A percentile compares a stretch with the other conserved stretches of the same genome.
These are phyloP conservation scores for Stephania japonica DNA, from an alignment of 164 flowering plant genomes.

Conservation along the genomic window DNA sequence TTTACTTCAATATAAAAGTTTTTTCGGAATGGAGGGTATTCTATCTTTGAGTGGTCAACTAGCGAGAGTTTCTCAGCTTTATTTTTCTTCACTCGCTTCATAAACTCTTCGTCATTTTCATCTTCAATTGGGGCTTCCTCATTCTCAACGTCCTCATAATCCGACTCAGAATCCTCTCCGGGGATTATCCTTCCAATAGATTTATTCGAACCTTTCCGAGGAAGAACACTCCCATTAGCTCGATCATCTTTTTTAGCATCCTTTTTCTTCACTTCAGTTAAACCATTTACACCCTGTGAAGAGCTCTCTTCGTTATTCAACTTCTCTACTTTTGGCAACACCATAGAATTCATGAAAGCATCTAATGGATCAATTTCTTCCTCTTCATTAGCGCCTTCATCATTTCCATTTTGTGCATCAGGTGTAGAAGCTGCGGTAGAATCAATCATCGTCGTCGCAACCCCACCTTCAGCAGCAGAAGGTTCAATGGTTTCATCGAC, in stretches of 20 bases:
- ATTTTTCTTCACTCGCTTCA: conserved; percentile 94
- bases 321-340: conserved; percentile 84
- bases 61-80: conserved; percentile 84
- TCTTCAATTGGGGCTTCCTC: conserved; percentile 57
- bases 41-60: conserved; percentile 91
- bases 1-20: conserved; percentile 91
- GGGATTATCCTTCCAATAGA: conserved; percentile 76
- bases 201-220: conserved; percentile 36
- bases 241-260: conserved; percentile 23
- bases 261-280: conserved; percentile 24
- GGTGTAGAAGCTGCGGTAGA: conserved; percentile 22
- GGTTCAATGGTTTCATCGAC: conserved; percentile 36
- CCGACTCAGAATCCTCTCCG: conserved; percentile 88
- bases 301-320: conserved; percentile 29
- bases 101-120: conserved; percentile 93
- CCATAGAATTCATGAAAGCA: conserved; percentile 95
- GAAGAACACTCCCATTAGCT: conserved; percentile 30
- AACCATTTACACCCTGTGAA: conserved; percentile 20
- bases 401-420: conserved; percentile 21
- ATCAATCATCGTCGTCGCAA: conserved; percentile 40
- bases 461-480: conserved; percentile 24
- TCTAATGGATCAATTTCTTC: conserved; percentile 95
- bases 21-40: conserved; percentile 70
- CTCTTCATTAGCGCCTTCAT: conserved; percentile 34
- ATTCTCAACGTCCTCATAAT: conserved; percentile 52